phyloP scores from a whole-genome alignment of 805 yeast species.

The Kodamaea kakaduensis region DNA sequence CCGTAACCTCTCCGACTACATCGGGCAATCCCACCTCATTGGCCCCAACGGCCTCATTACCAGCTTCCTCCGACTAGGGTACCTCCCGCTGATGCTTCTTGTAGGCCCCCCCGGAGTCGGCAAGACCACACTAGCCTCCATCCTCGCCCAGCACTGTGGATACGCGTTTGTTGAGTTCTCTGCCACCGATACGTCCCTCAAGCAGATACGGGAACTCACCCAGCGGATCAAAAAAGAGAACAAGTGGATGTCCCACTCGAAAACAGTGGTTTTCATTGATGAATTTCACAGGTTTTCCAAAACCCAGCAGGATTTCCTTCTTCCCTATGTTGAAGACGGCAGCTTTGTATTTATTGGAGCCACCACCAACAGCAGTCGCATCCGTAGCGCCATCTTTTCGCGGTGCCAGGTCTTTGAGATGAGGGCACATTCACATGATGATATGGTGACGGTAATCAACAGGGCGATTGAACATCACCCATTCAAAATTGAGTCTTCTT shows the following conservation, averaged over 20 bases:
- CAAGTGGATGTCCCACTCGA: constrained; percentile 23
- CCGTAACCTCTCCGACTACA: constrained; percentile 54
- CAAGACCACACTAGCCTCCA: constrained; percentile 79
- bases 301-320: constrained; percentile 81
- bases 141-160: constrained; percentile 52
- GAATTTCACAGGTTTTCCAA: constrained; percentile 88
- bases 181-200: constrained; percentile 70
- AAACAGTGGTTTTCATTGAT: constrained; percentile 70
- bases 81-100: constrained; percentile 78
- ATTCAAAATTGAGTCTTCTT: constrained; percentile 10
- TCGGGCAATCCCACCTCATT: constrained; percentile 83
- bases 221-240: constrained; percentile 44
- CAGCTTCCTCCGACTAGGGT: constrained; percentile 59
- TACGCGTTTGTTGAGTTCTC: constrained; percentile 73
- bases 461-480: constrained; percentile 47
- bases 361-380: constrained; percentile 85
- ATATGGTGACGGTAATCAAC: constrained; percentile 49
- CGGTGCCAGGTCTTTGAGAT: constrained; percentile 79
- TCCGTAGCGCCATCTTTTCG: constrained; percentile 78
- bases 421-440: constrained; percentile 45
- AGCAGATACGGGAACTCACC: constrained; percentile 62
- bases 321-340: constrained; percentile 84
- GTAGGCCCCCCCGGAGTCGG: constrained; percentile 98
- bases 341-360: constrained; percentile 84
- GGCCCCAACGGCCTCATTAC: constrained; percentile 61